These are phyloP conservation scores for Penicillium bialowiezense DNA, from an alignment of 495 filamentous ascomycete genomes.

Conservation along the genomic window DNA sequence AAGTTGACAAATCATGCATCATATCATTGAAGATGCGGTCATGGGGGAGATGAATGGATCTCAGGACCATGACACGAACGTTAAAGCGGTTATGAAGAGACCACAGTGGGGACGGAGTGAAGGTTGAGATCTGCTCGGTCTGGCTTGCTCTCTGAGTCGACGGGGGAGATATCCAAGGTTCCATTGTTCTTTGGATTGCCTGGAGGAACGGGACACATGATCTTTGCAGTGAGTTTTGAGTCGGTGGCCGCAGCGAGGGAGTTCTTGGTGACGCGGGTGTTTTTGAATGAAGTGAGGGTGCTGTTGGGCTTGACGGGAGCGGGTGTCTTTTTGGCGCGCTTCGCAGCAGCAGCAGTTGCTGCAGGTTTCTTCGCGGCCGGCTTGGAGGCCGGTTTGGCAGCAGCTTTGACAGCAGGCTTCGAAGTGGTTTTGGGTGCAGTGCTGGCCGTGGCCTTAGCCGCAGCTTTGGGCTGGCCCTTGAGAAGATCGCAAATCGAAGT, in stretches of 20 bases:
- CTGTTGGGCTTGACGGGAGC: conserved; percentile 21
- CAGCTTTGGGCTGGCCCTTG: conserved; percentile 14
- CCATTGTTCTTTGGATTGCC: conserved; percentile 44
- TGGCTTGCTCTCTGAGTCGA: not conserved
- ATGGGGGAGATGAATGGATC: conserved; percentile 6
- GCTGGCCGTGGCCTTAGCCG: not conserved
- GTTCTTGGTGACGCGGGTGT: conserved; percentile 37
- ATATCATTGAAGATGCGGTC: conserved; percentile 12
- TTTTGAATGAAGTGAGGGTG: conserved; percentile 35
- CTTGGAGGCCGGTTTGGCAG: conserved; percentile 14
- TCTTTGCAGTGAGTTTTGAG: conserved; percentile 31
- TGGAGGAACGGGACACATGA: conserved; percentile 40
- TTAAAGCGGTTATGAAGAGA: conserved; percentile 3
- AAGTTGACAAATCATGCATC: conserved; percentile 16
- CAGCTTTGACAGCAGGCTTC: not conserved
- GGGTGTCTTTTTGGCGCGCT: conserved; percentile 19
- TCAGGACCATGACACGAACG: conserved; percentile 5
- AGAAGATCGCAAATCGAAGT: conserved; percentile 30
- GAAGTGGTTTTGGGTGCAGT: not conserved
- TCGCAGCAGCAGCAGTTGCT: conserved; percentile 15
- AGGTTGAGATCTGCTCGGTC: not conserved
- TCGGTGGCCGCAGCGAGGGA: conserved; percentile 16
- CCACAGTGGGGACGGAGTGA: conserved; percentile 2
- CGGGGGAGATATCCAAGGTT: conserved; percentile 7
- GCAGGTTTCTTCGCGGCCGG: conserved; percentile 5